These are phyloP conservation scores for Lentinula sp. DNA, from an alignment of 768 basidiomycete genomes.

Conservation along the genomic window DNA sequence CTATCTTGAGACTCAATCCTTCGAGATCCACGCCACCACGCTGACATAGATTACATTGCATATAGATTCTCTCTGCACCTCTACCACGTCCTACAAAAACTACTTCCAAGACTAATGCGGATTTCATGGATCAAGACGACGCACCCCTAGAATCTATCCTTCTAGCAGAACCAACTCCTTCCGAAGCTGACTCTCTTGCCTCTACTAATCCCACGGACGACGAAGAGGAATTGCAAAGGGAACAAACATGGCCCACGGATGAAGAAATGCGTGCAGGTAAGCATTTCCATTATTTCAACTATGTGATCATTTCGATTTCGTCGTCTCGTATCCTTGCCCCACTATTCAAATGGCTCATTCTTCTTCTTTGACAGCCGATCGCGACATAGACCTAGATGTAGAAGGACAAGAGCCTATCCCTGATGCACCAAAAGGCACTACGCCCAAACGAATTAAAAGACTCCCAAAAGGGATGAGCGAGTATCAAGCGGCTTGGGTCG, in stretches of 20 bases:
- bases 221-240: conserved; percentile 55
- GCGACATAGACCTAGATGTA: conserved; percentile 16
- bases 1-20: too few relatives aligned
- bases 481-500: conserved; percentile 96
- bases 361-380: conserved; percentile 7
- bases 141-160: conserved; percentile 64
- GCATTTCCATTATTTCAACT: not conserved
- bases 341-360: conserved; percentile 1
- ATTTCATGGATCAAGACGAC: conserved; percentile 5
- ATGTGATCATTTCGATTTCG: not conserved
- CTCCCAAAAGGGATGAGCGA: conserved; percentile 95
- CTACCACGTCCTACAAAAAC: conserved; percentile 29
- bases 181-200: conserved; percentile 77
- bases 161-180: conserved; percentile 57
- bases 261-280: conserved; percentile 70
- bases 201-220: conserved; percentile 87
- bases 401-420: conserved; percentile 33
- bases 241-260: conserved; percentile 98
- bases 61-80: conserved; percentile 67
- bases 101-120: conserved; percentile 19
- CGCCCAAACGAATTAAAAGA: conserved; percentile 71
- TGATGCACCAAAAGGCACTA: conserved; percentile 65
- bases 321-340: not conserved
- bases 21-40: too few relatives aligned
- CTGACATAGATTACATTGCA: not conserved